phyloP scores from a whole-genome alignment of 768 basidiomycete genomes.

The Rhizopogon vinicolor region DNA sequence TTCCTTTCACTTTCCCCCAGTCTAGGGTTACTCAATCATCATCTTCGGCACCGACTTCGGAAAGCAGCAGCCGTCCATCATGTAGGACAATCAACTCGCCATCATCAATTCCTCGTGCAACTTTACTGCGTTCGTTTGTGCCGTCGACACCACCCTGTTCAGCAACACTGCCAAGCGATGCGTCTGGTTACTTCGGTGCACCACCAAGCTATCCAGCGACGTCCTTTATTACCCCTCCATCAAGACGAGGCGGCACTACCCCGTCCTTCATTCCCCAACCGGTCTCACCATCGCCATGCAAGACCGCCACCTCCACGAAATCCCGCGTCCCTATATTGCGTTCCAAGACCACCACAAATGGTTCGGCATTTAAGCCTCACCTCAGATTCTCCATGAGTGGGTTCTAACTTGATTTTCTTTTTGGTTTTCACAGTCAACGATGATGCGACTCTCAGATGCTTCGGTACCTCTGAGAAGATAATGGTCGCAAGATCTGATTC shows the following conservation, averaged over 20 bases:
- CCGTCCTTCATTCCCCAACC: conserved; percentile 65
- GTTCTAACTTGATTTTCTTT: conserved; percentile 48
- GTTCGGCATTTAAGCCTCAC: conserved; percentile 58
- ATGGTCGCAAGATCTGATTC: conserved; percentile 1
- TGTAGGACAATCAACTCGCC: conserved; percentile 29
- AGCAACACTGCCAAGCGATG: conserved; percentile 30
- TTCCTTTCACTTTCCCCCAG: conserved; percentile 20
- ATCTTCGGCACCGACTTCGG: conserved; percentile 5
- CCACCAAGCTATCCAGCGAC: conserved; percentile 16
- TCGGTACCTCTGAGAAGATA: conserved; percentile 23
- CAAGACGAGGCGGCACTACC: conserved; percentile 41
- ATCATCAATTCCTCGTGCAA: conserved; percentile 48
- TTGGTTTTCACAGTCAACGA: conserved; percentile 30
- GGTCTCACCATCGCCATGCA: conserved; percentile 39
- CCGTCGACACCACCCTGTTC: conserved; percentile 20
- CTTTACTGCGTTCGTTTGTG: conserved; percentile 31
- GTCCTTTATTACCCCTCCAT: conserved; percentile 46
- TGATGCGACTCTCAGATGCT: conserved; percentile 33
- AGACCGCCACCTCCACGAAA: conserved; percentile 25
- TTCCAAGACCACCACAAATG: conserved; percentile 37
- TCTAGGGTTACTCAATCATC: conserved; percentile 5
- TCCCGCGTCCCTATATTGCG: conserved; percentile 33
- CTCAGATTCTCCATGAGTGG: conserved; percentile 47
- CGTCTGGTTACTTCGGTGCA: conserved; percentile 22
- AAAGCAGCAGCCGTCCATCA: conserved; percentile 5